Evolutionary conservation across 805 yeast genomes (phyloP), one percentile per base, ranked within the genome.

Genomic region (Ogataea ramenticola): DNA sequence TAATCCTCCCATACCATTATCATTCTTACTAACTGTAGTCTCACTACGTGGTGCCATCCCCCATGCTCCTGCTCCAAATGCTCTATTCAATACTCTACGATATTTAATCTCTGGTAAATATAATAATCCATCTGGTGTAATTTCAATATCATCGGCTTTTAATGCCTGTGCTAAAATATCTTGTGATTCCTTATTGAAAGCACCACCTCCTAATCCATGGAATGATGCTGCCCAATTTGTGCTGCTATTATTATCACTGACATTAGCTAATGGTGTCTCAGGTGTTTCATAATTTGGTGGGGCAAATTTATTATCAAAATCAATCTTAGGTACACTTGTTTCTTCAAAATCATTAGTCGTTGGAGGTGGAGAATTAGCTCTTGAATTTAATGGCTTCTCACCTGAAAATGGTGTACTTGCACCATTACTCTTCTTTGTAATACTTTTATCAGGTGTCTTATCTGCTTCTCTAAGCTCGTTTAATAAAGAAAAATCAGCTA

Each of bases 41-140:
- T 86, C 91, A 0, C 95, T 80, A 44, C 99, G 70, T 11, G 99
- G 98, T 1, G 95, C 96, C 44, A 93, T 69, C 1, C 98, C 98
- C 99, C 99, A 93, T 2, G 95, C 97, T 24, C 99, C 99, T 7
- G 99, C 96, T 3, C 99, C 99, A 69, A 93, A 91, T 0, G 98
- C 95, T 33, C 73, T 72, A 64, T 91, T 91, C 51, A 93, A 65
- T 20, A 90, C 82, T 38, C 99, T 75, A 51, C 99, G 77, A 60
- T 93, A 93, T 60, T 91, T 91, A 65, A 93, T 93, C 61, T 93
- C 99, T 0, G 99, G 99, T 39, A 93, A 68, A 56, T 87, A 93
- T 8, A 93, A 63, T 41, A 93, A 68, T 15, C 98, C 98, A 61
- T 93, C 99, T 1, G 98, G 98, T 48, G 91, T 93, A 51, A 93